Evolutionary conservation across 306 rosid genomes (phyloP).

Genomic region (Trifolium subterraneum): DNA sequence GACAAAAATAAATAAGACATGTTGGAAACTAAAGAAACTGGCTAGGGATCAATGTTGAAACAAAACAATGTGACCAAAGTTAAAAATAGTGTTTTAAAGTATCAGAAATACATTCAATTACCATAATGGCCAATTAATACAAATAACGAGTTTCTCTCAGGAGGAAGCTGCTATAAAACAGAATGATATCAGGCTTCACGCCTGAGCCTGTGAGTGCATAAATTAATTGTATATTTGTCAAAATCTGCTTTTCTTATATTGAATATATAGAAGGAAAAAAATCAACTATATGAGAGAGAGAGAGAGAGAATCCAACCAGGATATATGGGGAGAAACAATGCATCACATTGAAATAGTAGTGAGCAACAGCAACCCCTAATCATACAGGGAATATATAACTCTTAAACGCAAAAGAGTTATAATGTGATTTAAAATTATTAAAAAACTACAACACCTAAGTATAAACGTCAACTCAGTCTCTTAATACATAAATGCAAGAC

Average conservation of each 20-base stretch:
- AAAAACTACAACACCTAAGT: background rate
- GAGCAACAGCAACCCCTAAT: conserved; percentile 21
- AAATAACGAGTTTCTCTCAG: background rate
- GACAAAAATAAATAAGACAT: conserved; percentile 18
- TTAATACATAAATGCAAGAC: conserved; percentile 33
- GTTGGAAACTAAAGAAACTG: conserved; percentile 9
- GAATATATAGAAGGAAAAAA: background rate
- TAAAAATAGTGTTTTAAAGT: background rate
- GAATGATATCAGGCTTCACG: too few species aligned
- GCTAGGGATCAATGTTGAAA: background rate
- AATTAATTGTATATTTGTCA: conserved; percentile 12
- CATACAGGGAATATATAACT: conserved; percentile 29
- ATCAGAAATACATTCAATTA: conserved; percentile 34
- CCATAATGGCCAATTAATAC: conserved; percentile 26
- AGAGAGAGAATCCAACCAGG: background rate
- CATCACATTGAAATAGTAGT: conserved; percentile 8
- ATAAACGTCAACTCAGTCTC: conserved; percentile 34
- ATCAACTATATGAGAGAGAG: background rate
- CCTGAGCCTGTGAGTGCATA: too few species aligned
- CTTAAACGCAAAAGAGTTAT: conserved; percentile 3
- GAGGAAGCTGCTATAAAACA: too few species aligned
- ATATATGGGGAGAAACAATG: background rate
- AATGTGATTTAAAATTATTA: background rate
- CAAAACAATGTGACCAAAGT: conserved; percentile 4
- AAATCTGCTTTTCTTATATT: background rate